Evolutionary conservation across 495 filamentous ascomycete genomes (phyloP), one percentile per base, ranked within the genome.

Genomic region (Penicillium mononematosum): DNA sequence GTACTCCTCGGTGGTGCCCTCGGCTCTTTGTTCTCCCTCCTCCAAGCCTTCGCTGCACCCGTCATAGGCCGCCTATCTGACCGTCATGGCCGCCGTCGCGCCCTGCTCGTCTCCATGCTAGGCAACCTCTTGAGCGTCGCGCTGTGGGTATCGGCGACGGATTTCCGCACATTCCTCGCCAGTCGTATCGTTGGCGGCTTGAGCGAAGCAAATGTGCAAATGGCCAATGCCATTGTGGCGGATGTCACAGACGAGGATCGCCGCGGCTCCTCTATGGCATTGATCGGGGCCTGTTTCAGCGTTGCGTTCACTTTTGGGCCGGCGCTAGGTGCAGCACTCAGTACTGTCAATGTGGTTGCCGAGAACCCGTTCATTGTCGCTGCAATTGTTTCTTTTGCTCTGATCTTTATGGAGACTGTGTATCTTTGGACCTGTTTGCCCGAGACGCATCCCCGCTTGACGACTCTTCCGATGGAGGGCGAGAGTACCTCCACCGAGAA

Each of bases 241-340:
- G 94, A 99, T 72, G 89, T 99, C 56, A 94, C 89, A 54, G 90
- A 94, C 63, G 85, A 89, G 50, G 80, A 82, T 45, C 87, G 84
- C 54, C 82, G 94, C 24, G 90, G 91, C 2, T 85, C 89, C 16
- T 96, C 95, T 29, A 96, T 99, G 87, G 94, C 94, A 14, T 79
- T 98, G 41, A 91, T 99, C 14, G 94, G 94, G 34, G 93, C 86
- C 38, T 98, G 95, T 73, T 99, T 99, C 77, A 92, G 88, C 49
- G 89, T 99, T 61, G 92, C 94, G 12, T 99, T 99, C 68, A 98
- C 95, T 1, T 95, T 94, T 64, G 94, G 94, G 0, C 94, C 94
- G 0, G 89, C 92, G 27, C 78, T 99, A 50, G 94, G 94, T 39
- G 94, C 95, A 1, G 91, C 82, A 58, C 76, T 99, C 24, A 85